A percentile compares a stretch with the other conserved stretches of the same genome.
Evolutionary conservation across 768 basidiomycete genomes (phyloP).

Genomic region (Roridomyces roridus): DNA sequence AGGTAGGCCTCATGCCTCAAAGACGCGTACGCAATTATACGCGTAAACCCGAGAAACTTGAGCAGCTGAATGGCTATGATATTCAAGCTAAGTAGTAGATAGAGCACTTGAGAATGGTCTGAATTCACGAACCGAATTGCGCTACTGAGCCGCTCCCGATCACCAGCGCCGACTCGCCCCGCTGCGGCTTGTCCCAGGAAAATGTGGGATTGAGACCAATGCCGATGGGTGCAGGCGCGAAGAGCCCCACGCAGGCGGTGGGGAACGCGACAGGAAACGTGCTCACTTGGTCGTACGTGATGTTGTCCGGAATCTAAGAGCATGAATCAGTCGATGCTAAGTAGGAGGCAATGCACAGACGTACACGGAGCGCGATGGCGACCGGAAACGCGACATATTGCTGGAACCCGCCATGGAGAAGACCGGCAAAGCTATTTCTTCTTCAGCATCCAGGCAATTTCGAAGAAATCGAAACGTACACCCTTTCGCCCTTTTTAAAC

Average conservation of each 20-base stretch:
- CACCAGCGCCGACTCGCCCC: constrained; percentile 21
- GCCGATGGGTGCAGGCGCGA: constrained; percentile 18
- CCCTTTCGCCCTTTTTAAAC: background rate
- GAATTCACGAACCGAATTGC: constrained; percentile 16
- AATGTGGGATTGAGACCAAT: constrained; percentile 21
- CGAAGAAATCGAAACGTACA: background rate
- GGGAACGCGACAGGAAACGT: constrained; percentile 19
- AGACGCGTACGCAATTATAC: constrained; percentile 40
- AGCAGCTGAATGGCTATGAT: constrained; percentile 44
- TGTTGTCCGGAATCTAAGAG: constrained; percentile 17
- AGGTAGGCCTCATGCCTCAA: constrained; percentile 43
- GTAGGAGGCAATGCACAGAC: background rate
- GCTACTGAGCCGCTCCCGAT: constrained; percentile 16
- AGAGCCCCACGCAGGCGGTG: constrained; percentile 23
- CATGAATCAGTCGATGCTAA: too few relatives aligned
- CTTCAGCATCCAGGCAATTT: background rate
- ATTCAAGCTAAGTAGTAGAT: background rate
- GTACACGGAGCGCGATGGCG: background rate
- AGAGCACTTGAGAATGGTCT: too few relatives aligned
- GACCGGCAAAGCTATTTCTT: background rate
- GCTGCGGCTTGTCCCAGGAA: constrained; percentile 17
- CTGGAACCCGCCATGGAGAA: constrained; percentile 1
- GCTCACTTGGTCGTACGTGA: constrained; percentile 18
- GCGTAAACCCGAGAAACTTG: constrained; percentile 46
- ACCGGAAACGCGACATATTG: background rate